phyloP scores from a whole-genome alignment of 2,329 filamentous ascomycete genomes.

The Metarhizium sp. region DNA sequence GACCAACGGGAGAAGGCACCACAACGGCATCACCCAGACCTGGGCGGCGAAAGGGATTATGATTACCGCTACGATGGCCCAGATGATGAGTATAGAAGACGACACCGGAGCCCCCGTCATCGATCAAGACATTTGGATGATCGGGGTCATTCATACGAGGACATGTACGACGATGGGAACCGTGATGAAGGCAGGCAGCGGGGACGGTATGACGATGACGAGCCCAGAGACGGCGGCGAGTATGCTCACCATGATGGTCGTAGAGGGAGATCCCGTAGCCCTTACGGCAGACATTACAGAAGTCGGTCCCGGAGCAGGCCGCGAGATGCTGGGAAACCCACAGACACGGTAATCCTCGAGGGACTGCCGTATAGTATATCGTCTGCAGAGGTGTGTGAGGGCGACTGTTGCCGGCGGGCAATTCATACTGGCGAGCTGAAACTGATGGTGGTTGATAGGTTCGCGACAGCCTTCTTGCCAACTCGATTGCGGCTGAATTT shows the following conservation, averaged over 20 bases:
- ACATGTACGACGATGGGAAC: slow-evolving; percentile 30
- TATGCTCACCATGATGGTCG: slow-evolving; percentile 1
- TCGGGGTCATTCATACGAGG: slow-evolving; percentile 20
- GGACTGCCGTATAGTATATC: slow-evolving; percentile 40
- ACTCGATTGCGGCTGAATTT: slow-evolving; percentile 25
- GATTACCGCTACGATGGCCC: slow-evolving; percentile 17
- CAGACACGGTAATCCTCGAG: slow-evolving; percentile 45
- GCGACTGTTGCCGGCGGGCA: not conserved
- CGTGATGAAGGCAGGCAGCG: slow-evolving; percentile 11
- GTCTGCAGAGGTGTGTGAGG: slow-evolving; percentile 36
- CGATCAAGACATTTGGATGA: slow-evolving; percentile 20
- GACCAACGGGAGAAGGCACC: slow-evolving; percentile 20
- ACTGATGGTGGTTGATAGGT: slow-evolving; percentile 18
- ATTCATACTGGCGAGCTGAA: not conserved
- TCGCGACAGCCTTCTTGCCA: slow-evolving; percentile 24
- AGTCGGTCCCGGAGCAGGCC: slow-evolving; percentile 25
- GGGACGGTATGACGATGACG: slow-evolving; percentile 13
- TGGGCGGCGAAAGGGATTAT: slow-evolving; percentile 14
- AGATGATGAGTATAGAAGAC: slow-evolving; percentile 16
- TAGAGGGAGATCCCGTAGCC: slow-evolving; percentile 16
- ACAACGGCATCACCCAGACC: slow-evolving; percentile 16
- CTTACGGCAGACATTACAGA: slow-evolving; percentile 16
- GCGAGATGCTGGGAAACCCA: slow-evolving; percentile 31
- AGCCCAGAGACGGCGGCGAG: slow-evolving; percentile 7
- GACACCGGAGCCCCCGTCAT: slow-evolving; percentile 13